Evolutionary conservation across 768 basidiomycete genomes (phyloP).

Genomic region (Rhizopogon vesiculosus): DNA sequence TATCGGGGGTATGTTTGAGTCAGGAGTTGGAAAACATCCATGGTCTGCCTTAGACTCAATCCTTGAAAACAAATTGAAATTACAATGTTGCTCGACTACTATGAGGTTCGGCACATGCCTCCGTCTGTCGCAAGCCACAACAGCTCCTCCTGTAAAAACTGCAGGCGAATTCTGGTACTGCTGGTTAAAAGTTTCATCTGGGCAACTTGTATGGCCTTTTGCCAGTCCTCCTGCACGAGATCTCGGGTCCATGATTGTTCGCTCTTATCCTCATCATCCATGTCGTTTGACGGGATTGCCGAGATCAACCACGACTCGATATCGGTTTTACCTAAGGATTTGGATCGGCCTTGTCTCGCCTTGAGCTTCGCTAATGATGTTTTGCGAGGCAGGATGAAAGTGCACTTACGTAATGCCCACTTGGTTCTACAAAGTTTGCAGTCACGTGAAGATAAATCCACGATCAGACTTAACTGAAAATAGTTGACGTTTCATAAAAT

Average conservation of each 20-base stretch:
- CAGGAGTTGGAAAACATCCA: conserved; percentile 71
- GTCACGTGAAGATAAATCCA: background rate
- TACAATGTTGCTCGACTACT: background rate
- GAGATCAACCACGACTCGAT: conserved; percentile 63
- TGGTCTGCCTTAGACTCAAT: conserved; percentile 49
- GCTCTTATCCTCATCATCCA: conserved; percentile 24
- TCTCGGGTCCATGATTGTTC: conserved; percentile 47
- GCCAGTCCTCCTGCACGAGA: conserved; percentile 51
- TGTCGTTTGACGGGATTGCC: conserved; percentile 27
- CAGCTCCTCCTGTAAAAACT: conserved; percentile 63
- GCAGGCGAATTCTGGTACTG: conserved; percentile 48
- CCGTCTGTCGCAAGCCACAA: conserved; percentile 50
- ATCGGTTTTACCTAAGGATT: conserved; percentile 36
- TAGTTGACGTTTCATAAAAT: background rate
- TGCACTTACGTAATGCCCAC: background rate
- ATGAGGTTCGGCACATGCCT: conserved; percentile 36
- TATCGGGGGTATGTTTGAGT: conserved; percentile 78
- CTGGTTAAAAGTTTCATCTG: conserved; percentile 43
- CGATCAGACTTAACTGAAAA: background rate
- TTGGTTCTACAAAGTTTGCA: background rate
- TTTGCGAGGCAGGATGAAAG: conserved; percentile 30
- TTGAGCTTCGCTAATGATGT: conserved; percentile 45
- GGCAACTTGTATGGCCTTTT: conserved; percentile 48
- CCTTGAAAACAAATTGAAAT: conserved; percentile 35
- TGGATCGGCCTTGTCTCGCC: conserved; percentile 36